Percentiles rank a stretch among this genome's conserved stretches.
phyloP scores from a whole-genome alignment of 2,329 filamentous ascomycete species.

The Chaetoscypha palmicola region DNA sequence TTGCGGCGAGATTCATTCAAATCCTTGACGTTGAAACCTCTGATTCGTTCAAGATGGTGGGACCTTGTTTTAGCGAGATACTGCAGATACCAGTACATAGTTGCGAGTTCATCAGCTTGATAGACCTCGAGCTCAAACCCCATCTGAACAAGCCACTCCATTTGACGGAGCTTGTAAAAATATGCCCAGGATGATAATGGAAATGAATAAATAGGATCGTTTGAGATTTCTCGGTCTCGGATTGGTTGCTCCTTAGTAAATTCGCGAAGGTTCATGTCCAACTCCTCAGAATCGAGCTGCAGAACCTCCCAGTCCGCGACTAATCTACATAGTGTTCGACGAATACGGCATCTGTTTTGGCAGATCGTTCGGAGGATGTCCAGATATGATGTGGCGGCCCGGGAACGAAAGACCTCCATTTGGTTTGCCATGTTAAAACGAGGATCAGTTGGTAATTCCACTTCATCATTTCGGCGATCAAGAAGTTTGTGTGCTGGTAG shows the following conservation, averaged over 20 bases:
- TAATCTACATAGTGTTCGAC: constrained; percentile 81
- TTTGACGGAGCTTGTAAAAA: constrained; percentile 79
- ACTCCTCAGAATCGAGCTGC: constrained; percentile 72
- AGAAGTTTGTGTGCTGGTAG: constrained; percentile 66
- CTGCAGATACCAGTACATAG: constrained; percentile 88
- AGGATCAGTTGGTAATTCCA: constrained; percentile 67
- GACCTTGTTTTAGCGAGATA: constrained; percentile 59
- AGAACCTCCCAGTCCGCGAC: constrained; percentile 78
- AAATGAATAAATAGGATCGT: constrained; percentile 55
- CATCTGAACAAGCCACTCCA: constrained; percentile 81
- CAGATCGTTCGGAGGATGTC: constrained; percentile 80
- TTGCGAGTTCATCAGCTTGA: constrained; percentile 71
- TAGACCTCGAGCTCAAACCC: constrained; percentile 94
- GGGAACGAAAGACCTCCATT: constrained; percentile 62
- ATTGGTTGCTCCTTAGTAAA: constrained; percentile 55
- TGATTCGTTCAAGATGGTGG: constrained; percentile 63
- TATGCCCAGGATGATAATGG: constrained; percentile 85
- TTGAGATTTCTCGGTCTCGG: constrained; percentile 39
- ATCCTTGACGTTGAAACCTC: constrained; percentile 48
- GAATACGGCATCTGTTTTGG: constrained; percentile 82
- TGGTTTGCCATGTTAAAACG: constrained; percentile 64
- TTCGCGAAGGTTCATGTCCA: constrained; percentile 61
- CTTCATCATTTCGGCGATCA: constrained; percentile 65
- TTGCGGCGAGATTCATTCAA: constrained; percentile 14
- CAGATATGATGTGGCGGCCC: constrained; percentile 64